Evolutionary conservation across 305 asterid genomes (phyloP), one percentile per base, ranked within the genome.

Genomic region (Solanum chacoense): DNA sequence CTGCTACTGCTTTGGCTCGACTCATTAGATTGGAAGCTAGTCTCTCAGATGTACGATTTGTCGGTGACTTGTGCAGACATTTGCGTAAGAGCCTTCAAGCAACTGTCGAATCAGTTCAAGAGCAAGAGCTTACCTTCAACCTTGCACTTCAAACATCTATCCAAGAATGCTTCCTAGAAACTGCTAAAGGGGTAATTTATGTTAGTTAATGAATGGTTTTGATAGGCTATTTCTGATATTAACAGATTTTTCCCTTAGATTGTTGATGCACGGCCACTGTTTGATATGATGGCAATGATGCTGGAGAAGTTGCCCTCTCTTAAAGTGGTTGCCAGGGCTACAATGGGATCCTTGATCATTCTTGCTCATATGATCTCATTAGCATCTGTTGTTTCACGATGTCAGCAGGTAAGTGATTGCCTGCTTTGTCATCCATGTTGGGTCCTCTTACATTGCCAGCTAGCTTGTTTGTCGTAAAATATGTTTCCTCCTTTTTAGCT

Each of bases 81-180:
- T 89, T 97, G 92, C 95, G 99, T 88, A 97, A 95, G 91, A 95
- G 98, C 93, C 96, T 96, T 85, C 99, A 95, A 92, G 96, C 98
- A 85, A 93, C 98, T 38, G 95, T 94, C 8, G 98, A 95, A 90
- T 94, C 95, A 35, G 95, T 87, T 78, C 98, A 94, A 77, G 98
- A 95, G 88, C 94, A 93, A 83, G 98, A 95, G 89, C 88, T 92
- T 73, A 92, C 89, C 90, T 89, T 92, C 87, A 95, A 95, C 88
- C 90, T 94, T 81, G 91, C 92, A 50, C 93, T 97, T 89, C 99
- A 95, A 90, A 91, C 95, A 88, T 94, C 96, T 45, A 93, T 94
- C 13, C 98, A 97, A 91, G 96, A 94, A 75, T 96, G 98, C 90
- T 91, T 97, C 92, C 91, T 95, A 90, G 99, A 97, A 95, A 95